Evolutionary conservation across 1,284 basidiomycete genomes (phyloP).

Genomic region (Trametes sp.): DNA sequence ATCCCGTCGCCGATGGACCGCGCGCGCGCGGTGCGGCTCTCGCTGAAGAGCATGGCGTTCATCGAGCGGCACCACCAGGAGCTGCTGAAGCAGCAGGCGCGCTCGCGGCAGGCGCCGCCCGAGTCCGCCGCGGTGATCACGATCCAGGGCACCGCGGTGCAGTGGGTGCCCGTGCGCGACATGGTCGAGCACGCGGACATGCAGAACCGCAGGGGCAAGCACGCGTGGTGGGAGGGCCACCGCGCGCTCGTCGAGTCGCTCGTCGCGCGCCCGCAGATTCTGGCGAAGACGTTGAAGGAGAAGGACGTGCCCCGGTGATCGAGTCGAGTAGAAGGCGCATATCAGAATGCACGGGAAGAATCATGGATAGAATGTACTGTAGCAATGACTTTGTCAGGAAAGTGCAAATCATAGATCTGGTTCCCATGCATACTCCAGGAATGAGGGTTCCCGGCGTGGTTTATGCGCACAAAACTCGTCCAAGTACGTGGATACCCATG

Average conservation of each 20-base stretch:
- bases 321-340: neutral
- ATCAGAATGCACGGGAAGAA: neutral
- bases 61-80: constrained; percentile 81
- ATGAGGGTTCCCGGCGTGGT: too few species aligned
- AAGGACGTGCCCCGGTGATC: neutral
- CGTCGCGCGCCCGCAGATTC: constrained; percentile 65
- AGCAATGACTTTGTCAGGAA: neutral
- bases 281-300: constrained; percentile 32
- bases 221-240: constrained; percentile 82
- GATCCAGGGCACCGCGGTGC: constrained; percentile 82
- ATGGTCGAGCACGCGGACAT: constrained; percentile 91
- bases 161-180: constrained; percentile 85
- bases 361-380: constrained; percentile 14
- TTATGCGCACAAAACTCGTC: too few species aligned
- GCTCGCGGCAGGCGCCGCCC: constrained; percentile 57
- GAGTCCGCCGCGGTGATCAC: constrained; percentile 92
- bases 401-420: neutral
- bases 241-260: constrained; percentile 79
- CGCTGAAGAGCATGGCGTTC: constrained; percentile 94
- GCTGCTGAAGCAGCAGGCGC: constrained; percentile 54
- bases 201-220: constrained; percentile 85
- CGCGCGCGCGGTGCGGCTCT: constrained; percentile 88
- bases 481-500: too few species aligned
- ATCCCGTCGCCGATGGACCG: constrained; percentile 95
- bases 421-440: too few species aligned